Evolutionary conservation across 2,329 filamentous ascomycete genomes (phyloP), one percentile per base, ranked within the genome.

Genomic region (Clathrospora elynae): DNA sequence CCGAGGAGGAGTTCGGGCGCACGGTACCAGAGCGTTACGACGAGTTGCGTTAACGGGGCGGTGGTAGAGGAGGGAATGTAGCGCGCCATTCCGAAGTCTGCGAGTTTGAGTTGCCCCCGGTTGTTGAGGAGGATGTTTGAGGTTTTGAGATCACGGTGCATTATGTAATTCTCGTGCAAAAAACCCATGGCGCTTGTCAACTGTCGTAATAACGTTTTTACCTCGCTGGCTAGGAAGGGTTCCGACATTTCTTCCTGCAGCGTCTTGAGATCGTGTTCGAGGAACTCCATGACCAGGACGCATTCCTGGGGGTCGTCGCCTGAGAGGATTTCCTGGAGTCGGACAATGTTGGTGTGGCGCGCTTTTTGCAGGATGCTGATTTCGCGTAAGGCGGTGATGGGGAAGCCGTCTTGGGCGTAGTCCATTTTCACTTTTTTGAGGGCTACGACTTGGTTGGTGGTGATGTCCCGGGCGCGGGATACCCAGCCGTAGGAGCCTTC

Each of bases 401-500:
- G 92, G 54, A 97, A 84, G 6, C 90, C 90, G 68, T 95, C 90
- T 48, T 81, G 80, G 28, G 45, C 40, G 42, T 59, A 79, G 46
- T 96, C 89, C 71, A 95, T 83, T 77, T 99, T 99, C 42, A 97
- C 78, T 65, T 90, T 86, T 77, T 99, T 99, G 53, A 99, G 76
- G 10, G 93, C 93, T 13, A 97, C 91, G 5, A 99, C 80, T 43
- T 86, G 81, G 22, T 88, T 87, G 0, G 88, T 92, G 3, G 77
- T 74, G 20, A 80, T 76, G 59, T 95, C 86, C 49, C 79, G 85
- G 9, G 90, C 93, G 44, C 93, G 81, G 40, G 91, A 91, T 4
- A 99, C 93, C 81, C 86, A 92, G 31, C 93, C 93, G 71, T 99
- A 99, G 6, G 90, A 90, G 23, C 93, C 93, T 74, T 99, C 93